Evolutionary conservation across 306 rosid species (phyloP).

Genomic region (Quercus ilex): DNA sequence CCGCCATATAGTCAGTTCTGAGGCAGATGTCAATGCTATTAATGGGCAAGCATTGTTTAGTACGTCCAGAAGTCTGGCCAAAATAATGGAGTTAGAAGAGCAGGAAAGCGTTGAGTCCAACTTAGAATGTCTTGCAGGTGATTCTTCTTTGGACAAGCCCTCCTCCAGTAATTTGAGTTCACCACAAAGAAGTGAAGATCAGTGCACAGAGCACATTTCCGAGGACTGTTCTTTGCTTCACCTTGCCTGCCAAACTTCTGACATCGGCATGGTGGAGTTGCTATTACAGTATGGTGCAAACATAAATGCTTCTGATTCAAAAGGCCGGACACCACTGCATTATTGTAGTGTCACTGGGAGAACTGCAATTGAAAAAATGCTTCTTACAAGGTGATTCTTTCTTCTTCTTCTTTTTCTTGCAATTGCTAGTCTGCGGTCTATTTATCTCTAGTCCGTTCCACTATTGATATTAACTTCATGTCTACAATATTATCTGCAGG

Average conservation of each 20-base stretch:
- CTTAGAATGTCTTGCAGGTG: constrained; percentile 34
- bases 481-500: constrained; percentile 37
- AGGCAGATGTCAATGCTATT: constrained; percentile 39
- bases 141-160: constrained; percentile 29
- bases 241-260: constrained; percentile 67
- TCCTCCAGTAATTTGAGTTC: constrained; percentile 37
- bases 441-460: neutral
- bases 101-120: constrained; percentile 2
- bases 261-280: constrained; percentile 73
- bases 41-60: constrained; percentile 38
- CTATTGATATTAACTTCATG: neutral
- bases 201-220: constrained; percentile 25
- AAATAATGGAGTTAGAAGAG: constrained; percentile 17
- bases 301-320: constrained; percentile 53
- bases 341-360: constrained; percentile 45
- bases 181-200: constrained; percentile 33
- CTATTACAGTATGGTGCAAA: constrained; percentile 76
- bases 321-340: constrained; percentile 68
- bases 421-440: neutral
- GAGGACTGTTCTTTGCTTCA: constrained; percentile 61
- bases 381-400: constrained; percentile 46
- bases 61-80: constrained; percentile 28
- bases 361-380: constrained; percentile 46
- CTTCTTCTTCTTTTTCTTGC: neutral
- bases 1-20: constrained; percentile 52